Evolutionary conservation across 345 rosid species (phyloP), one percentile per base, ranked within the genome.

Genomic region (Salix purpurea): DNA sequence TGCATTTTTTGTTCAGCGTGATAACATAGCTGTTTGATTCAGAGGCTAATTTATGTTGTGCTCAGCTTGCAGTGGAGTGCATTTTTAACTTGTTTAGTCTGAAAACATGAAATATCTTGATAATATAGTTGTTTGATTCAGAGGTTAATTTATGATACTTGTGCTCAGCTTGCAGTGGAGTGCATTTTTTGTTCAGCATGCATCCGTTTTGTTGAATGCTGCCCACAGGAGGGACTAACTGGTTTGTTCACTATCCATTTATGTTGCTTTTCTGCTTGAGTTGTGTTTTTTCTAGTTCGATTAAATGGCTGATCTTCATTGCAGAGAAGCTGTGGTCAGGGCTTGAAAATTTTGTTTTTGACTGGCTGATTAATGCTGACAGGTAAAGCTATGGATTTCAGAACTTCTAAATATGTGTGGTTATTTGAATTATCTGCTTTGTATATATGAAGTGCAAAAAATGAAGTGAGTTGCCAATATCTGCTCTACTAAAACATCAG

Each of bases 301-400:
- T 82, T 39, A 64, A 52, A 70, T 80, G 42, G 36, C 46, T 79
- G 74, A 61, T 74, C 77, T 72, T 72, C 71, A 68, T 82, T 83
- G 88, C 93, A 95, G 99, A 95, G 88, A 93, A 87, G 86, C 99
- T 95, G 58, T 95, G 99, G 98, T 93, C 91, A 78, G 99, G 98
- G 82, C 98, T 95, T 84, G 99, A 95, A 84, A 93, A 90, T 85
- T 95, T 95, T 90, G 97, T 91, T 83, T 95, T 95, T 83, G 98
- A 95, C 81, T 95, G 99, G 99, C 86, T 95, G 42, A 95, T 95
- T 75, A 93, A 95, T 82, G 99, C 99, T 11, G 98, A 95, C 86
- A 90, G 97, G 99, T 93, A 84, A 74, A 85, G 83, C 70, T 82
- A 42, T 73, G 14, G 77, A 68, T 56, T 78, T 83, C 54, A 65